Evolutionary conservation across 2,329 filamentous ascomycete species (phyloP), one percentile per base, ranked within the genome.

Genomic region (Daldinia sp.): DNA sequence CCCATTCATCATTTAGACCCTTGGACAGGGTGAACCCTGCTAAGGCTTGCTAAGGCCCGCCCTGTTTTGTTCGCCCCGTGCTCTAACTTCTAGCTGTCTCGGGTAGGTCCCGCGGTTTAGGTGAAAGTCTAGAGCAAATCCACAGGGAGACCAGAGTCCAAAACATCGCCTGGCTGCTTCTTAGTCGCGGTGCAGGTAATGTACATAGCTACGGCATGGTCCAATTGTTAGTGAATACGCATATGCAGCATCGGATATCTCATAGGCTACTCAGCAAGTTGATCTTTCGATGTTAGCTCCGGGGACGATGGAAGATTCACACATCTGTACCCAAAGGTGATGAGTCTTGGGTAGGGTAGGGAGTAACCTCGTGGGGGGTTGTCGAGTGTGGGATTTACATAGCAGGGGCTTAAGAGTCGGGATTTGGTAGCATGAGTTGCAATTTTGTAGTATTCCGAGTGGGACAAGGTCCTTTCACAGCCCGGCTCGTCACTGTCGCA

Each of bases 401-500:
- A 21, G 35, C 49, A 41, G 50, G 61, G 63, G 48, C 25, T 48
- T 30, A 37, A 47, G 48, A 59, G 45, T 66, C 25, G 49, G 13
- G 19, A 23, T 37, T 54, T 32, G 53, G 32, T 45, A 54, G 41
- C 51, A 51, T 50, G 37, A 54, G 48, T 10, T 34, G 39, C n/a
- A 37, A 43, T 41, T 32, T 64, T 47, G 63, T 66, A 35, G 62
- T 50, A 67, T 66, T 29, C 57, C 59, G 23, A 61, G 64, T 67
- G 64, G 64, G 50, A 62, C 58, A 25, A 25, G n/a, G n/a, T n/a
- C n/a, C 41, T 48, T 49, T 59, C 41, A 49, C 48, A 49, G 32
- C 56, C 61, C 43, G 60, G 61, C 53, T 63, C 60, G 51, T 64
- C 64, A 69, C 62, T 63, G 67, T 69, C 50, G 60, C 55, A 69